Conservation (phyloP, 1,284 basidiomycete species). For the Coniophora puteana region DNA sequence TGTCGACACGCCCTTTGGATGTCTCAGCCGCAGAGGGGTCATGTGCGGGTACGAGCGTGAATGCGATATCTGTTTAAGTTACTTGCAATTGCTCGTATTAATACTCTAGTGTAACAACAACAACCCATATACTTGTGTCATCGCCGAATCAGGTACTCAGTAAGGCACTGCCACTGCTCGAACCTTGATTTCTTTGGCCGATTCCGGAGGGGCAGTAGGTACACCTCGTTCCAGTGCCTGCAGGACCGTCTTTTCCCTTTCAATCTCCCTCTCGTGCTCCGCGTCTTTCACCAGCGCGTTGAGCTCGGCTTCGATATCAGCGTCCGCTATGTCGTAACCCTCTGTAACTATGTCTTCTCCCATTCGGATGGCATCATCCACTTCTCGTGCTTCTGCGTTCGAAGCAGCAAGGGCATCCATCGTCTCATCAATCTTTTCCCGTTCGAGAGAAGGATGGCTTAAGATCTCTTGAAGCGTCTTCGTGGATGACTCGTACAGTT, state of each 20-base stretch:
- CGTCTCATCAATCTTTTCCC: slow-evolving; percentile 77
- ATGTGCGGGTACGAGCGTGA: slow-evolving; percentile 29
- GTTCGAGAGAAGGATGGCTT: slow-evolving; percentile 74
- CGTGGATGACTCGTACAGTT: slow-evolving; percentile 80
- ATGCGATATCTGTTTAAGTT: not conserved
- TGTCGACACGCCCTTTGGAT: slow-evolving; percentile 79
- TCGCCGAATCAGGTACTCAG: not conserved
- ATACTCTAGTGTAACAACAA: not conserved
- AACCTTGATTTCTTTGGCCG: too few species aligned
- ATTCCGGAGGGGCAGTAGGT: not conserved
- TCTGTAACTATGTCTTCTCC: slow-evolving; percentile 58
- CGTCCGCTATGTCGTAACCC: slow-evolving; percentile 49
- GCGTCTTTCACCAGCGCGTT: slow-evolving; percentile 47
- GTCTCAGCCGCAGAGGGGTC: slow-evolving; percentile 70
- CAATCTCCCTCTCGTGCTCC: slow-evolving; percentile 33
- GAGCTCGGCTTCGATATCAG: slow-evolving; percentile 61
- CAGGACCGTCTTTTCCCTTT: slow-evolving; percentile 10
- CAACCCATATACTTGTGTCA: not conserved
- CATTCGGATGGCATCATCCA: slow-evolving; percentile 74
- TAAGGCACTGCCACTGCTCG: slow-evolving; percentile 8
- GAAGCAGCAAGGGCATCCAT: slow-evolving; percentile 85
- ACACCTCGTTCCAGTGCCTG: slow-evolving; percentile 17
- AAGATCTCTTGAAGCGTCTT: slow-evolving; percentile 74
- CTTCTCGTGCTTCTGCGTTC: slow-evolving; percentile 76
- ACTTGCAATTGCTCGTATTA: not conserved